phyloP scores from a whole-genome alignment of 1,139 yeast species.

The Geotrichum australiense region DNA sequence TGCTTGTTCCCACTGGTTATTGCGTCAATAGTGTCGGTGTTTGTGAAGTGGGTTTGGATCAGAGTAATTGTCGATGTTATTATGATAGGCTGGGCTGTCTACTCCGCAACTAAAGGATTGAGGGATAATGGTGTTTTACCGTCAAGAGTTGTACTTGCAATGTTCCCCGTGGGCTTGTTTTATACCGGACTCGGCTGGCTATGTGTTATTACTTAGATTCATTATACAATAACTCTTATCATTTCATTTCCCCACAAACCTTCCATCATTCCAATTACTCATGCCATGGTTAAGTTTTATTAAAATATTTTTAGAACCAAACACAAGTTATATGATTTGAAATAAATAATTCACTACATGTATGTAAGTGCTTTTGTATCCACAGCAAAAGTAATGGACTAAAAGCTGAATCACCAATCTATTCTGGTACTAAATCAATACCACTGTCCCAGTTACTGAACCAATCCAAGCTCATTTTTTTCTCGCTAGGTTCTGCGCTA shows the following conservation, averaged over 20 bases:
- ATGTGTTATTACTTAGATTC: conserved; percentile 53
- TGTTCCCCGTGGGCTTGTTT: conserved; percentile 72
- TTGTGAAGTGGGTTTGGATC: conserved; percentile 48
- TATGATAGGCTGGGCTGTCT: conserved; percentile 65
- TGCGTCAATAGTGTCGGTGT: conserved; percentile 55
- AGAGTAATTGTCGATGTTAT: conserved; percentile 48
- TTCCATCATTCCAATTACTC: no score
- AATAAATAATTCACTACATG: no score
- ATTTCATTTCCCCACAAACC: no score
- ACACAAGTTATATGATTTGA: no score
- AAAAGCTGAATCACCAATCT: no score
- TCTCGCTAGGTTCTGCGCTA: conserved; percentile 9
- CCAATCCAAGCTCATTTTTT: conserved; percentile 26
- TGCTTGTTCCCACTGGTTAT: conserved; percentile 70
- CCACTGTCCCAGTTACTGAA: conserved; percentile 28
- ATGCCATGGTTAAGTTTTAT: no score
- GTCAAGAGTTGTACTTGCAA: conserved; percentile 63
- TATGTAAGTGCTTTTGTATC: no score
- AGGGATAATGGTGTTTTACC: conserved; percentile 63
- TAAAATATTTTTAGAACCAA: no score
- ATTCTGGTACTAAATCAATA: background rate
- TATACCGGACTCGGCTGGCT: conserved; percentile 73
- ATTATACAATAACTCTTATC: no score
- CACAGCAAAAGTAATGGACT: no score
- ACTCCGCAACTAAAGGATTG: conserved; percentile 59